Evolutionary conservation across 257 asterid genomes (phyloP), one percentile per base, ranked within the genome.

Genomic region (Solanum pimpinellifolium): DNA sequence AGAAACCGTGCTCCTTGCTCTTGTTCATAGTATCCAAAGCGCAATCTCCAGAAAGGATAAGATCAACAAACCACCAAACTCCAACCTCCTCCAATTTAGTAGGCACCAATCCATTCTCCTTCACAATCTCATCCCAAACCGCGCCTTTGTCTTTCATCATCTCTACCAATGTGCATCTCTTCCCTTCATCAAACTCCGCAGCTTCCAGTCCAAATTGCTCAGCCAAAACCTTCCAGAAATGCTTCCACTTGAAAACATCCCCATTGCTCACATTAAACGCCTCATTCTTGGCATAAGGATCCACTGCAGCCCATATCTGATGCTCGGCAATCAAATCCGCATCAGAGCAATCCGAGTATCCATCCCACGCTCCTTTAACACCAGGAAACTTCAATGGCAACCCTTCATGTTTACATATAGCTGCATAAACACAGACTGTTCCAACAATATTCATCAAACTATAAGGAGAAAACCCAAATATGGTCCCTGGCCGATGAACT

Each of bases 281-380:
- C 89, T 95, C 99, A 7, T 95, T 97, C 96, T 94, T 93, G 1
- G 98, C 99, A 11, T 94, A 93, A 7, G 98, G 98, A 91, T 97
- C 98, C 83, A 97, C 98, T 0, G 99, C 92, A 3, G 98, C 94
- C 99, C 99, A 97, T 62, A 97, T 97, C 81, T 95, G 96, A 77
- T 97, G 99, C 92, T 95, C 99, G 0, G 98, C 99, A 41, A 97
- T 89, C 91, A 97, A 91, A 90, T 97, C 98, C 2, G 99, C 98
- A 86, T 97, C 98, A 0, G 98, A 93, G 90, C 97, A 94, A 90
- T 94, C 93, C 0, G 95, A 93, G 81, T 94, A 97, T 3, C 94
- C 94, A 2, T 97, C 93, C 98, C 99, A 97, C 7, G 92, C 95
- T 20, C 75, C 92, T 78, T 94, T 93, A 84, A 87, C 70, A 3